A percentile compares a stretch with the other conserved stretches of the same genome.
These are phyloP conservation scores for Neurospora discreta DNA, from an alignment of 495 filamentous ascomycete genomes.

Conservation along the genomic window DNA sequence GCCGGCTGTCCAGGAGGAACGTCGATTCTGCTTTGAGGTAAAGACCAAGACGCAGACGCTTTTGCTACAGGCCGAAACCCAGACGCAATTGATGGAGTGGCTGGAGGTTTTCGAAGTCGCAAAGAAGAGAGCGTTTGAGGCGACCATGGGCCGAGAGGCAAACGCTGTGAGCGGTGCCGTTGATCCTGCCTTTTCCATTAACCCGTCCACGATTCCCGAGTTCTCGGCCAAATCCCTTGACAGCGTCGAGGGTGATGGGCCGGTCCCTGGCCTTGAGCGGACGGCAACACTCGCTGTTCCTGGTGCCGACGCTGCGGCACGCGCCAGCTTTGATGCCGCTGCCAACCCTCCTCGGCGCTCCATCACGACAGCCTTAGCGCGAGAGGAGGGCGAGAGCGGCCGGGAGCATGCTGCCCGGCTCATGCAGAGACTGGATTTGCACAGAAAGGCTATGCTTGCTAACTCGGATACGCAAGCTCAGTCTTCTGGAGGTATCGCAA, in stretches of 20 bases:
- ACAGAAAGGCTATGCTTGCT: slow-evolving; percentile 60
- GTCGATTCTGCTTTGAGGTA: slow-evolving; percentile 95
- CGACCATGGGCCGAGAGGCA: slow-evolving; percentile 48
- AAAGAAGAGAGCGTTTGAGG: slow-evolving; percentile 83
- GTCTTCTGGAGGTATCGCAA: slow-evolving; percentile 63
- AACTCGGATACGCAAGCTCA: slow-evolving; percentile 24
- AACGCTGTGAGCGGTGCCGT: slow-evolving; percentile 46
- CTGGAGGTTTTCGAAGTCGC: slow-evolving; percentile 83
- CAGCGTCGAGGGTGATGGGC: slow-evolving; percentile 45
- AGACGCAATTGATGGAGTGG: slow-evolving; percentile 83
- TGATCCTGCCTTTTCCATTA: slow-evolving; percentile 89
- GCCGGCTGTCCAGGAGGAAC: slow-evolving; percentile 82
- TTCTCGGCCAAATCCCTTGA: slow-evolving; percentile 72
- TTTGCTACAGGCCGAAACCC: slow-evolving; percentile 85
- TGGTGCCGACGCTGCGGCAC: slow-evolving; percentile 46
- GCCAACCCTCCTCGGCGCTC: slow-evolving; percentile 34
- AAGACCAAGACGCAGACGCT: slow-evolving; percentile 94
- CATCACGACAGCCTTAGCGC: slow-evolving; percentile 30
- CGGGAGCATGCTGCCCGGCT: slow-evolving; percentile 75
- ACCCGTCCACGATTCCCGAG: slow-evolving; percentile 74
- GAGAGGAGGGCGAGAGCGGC: slow-evolving; percentile 52
- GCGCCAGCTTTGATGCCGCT: slow-evolving; percentile 63
- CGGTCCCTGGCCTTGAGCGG: slow-evolving; percentile 36
- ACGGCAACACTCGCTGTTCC: slow-evolving; percentile 56
- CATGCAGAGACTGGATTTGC: slow-evolving; percentile 85